Conservation (phyloP, 179 eudicot genomes). For the Gypsophila paniculata region DNA sequence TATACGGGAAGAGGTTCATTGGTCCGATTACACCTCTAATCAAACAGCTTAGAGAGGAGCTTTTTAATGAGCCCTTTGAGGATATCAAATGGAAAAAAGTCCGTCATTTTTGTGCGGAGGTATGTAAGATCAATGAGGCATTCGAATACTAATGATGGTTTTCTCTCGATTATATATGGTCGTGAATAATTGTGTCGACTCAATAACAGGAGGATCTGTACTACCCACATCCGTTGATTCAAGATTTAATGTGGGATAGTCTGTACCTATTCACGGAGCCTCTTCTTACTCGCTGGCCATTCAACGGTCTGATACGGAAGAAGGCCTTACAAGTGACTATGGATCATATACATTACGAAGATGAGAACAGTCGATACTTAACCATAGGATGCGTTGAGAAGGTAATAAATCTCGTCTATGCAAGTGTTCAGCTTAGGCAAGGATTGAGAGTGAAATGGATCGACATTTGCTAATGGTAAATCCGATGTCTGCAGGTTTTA, state of each 20-base stretch:
- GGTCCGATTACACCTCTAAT: slow-evolving; percentile 58
- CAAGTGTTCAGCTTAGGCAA: too few species aligned
- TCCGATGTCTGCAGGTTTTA: slow-evolving; percentile 23
- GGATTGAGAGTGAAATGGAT: background rate
- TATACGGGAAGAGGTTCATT: slow-evolving; percentile 53
- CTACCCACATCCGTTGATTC: slow-evolving; percentile 53
- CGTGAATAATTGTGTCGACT: background rate
- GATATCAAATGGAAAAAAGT: slow-evolving; percentile 41
- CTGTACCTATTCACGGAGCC: slow-evolving; percentile 49
- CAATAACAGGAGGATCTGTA: slow-evolving; percentile 52
- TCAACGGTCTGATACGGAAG: slow-evolving; percentile 49
- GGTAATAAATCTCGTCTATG: slow-evolving; percentile 22
- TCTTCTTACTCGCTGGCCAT: slow-evolving; percentile 54
- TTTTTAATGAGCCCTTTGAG: slow-evolving; percentile 43
- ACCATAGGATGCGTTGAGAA: slow-evolving; percentile 48
- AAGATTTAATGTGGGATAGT: slow-evolving; percentile 58
- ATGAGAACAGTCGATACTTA: slow-evolving; percentile 57
- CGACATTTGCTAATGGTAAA: background rate
- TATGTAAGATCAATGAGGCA: slow-evolving; percentile 5
- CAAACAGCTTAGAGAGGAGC: slow-evolving; percentile 49
- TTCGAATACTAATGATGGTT: background rate
- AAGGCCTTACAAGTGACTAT: slow-evolving; percentile 51
- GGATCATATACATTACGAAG: slow-evolving; percentile 66
- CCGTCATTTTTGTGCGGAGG: slow-evolving; percentile 50
- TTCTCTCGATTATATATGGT: background rate